Percentiles rank a stretch among this genome's conserved stretches.
Conservation (phyloP, 495 filamentous ascomycete species). For the Staphylotrichum tortipilum region DNA sequence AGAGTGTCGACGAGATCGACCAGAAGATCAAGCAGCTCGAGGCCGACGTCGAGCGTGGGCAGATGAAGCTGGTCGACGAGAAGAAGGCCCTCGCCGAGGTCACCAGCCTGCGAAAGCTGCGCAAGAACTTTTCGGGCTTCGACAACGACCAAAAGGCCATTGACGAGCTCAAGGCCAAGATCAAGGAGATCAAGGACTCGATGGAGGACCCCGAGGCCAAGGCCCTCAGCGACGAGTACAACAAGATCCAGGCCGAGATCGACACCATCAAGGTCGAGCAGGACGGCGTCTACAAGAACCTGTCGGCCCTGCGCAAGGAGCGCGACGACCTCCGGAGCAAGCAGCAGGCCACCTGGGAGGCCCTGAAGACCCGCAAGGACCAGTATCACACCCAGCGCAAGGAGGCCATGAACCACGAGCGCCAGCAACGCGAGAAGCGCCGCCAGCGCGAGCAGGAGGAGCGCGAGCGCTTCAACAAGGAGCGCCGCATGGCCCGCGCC, state of each 20-base stretch:
- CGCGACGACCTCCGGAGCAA: conserved; percentile 69
- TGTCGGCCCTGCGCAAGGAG: conserved; percentile 83
- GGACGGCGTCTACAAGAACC: conserved; percentile 75
- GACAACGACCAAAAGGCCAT: conserved; percentile 77
- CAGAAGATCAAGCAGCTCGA: conserved; percentile 70
- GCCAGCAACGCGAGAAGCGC: conserved; percentile 60
- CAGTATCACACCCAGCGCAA: conserved; percentile 68
- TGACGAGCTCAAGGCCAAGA: conserved; percentile 72
- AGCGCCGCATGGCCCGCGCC: conserved; percentile 76
- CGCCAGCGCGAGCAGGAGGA: conserved; percentile 52
- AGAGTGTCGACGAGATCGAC: conserved; percentile 80
- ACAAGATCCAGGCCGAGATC: conserved; percentile 72
- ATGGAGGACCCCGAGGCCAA: conserved; percentile 90
- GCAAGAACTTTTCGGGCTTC: conserved; percentile 79
- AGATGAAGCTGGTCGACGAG: conserved; percentile 91
- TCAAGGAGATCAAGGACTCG: conserved; percentile 73
- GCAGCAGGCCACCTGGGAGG: conserved; percentile 73
- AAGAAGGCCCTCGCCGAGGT: conserved; percentile 84
- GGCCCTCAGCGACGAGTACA: conserved; percentile 76
- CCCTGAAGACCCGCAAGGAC: conserved; percentile 77
- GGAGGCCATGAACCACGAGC: conserved; percentile 71
- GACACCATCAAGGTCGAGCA: conserved; percentile 84
- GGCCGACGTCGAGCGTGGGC: conserved; percentile 72
- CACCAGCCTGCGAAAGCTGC: conserved; percentile 71
- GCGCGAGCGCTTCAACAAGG: conserved; percentile 68